phyloP scores from a whole-genome alignment of 805 yeast genomes.

The Phaffomyces thermotolerans region DNA sequence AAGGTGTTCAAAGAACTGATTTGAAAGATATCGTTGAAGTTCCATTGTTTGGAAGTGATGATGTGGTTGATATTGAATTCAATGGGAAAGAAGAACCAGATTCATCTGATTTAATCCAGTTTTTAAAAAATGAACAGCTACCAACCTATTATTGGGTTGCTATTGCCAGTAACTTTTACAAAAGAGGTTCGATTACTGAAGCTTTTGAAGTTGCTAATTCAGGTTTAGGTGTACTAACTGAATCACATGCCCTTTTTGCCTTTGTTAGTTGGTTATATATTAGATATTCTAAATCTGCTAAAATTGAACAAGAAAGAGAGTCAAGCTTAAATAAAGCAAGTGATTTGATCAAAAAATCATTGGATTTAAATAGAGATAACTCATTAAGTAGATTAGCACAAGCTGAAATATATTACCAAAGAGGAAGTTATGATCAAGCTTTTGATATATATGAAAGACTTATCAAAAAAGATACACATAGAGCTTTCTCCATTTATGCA shows the following conservation, averaged over 20 bases:
- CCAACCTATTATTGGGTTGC: constrained; percentile 75
- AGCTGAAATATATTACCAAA: constrained; percentile 54
- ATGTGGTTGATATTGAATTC: constrained; percentile 79
- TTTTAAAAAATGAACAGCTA: constrained; percentile 76
- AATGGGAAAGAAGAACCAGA: constrained; percentile 72
- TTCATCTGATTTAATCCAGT: constrained; percentile 70
- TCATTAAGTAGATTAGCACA: constrained; percentile 53
- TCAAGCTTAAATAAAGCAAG: constrained; percentile 34
- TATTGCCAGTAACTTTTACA: constrained; percentile 74
- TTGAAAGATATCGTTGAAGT: constrained; percentile 33
- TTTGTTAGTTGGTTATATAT: constrained; percentile 71
- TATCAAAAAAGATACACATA: constrained; percentile 35
- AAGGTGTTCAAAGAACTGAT: background rate
- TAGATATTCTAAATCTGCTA: constrained; percentile 31
- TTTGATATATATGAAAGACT: constrained; percentile 59
- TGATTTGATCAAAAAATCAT: constrained; percentile 40
- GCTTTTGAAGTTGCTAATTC: constrained; percentile 33
- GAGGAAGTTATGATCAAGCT: constrained; percentile 64
- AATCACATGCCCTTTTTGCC: constrained; percentile 40
- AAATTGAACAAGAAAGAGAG: constrained; percentile 22
- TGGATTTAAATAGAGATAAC: constrained; percentile 37
- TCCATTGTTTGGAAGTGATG: constrained; percentile 70
- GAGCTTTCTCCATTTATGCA: constrained; percentile 65
- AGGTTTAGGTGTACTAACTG: constrained; percentile 5
- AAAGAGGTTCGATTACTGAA: constrained; percentile 48